phyloP scores from a whole-genome alignment of 1,139 yeast genomes.

The Kurtzmaniella quercitrusa region DNA sequence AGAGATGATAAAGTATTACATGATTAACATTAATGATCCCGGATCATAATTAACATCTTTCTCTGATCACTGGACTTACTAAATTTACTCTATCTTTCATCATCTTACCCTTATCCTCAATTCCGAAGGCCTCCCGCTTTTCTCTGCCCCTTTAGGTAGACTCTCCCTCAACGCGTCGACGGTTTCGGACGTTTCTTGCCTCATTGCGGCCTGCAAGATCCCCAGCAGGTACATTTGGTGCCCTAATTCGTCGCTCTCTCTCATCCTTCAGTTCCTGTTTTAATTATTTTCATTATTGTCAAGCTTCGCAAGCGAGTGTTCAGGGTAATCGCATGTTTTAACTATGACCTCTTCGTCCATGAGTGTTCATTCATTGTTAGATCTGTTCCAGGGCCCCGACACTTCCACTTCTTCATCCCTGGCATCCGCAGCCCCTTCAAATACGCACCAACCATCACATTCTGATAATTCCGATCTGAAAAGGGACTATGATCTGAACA shows the following conservation, averaged over 20 bases:
- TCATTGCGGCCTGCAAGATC: not conserved
- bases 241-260: not conserved
- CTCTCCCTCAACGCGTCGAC: not conserved
- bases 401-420: conserved; percentile 1
- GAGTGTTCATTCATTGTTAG: conserved; percentile 27
- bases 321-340: not conserved
- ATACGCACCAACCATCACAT: not conserved
- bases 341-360: conserved; percentile 17
- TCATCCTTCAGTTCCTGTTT: not conserved
- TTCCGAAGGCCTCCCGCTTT: too few relatives aligned
- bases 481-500: not conserved
- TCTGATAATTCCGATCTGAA: conserved; percentile 1
- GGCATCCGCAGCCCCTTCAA: not conserved
- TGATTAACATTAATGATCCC: too few relatives aligned
- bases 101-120: not conserved
- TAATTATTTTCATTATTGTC: not conserved
- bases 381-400: conserved; percentile 12
- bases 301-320: not conserved
- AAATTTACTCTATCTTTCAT: too few relatives aligned
- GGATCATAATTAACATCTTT: too few relatives aligned
- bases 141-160: too few relatives aligned
- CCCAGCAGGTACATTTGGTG: not conserved
- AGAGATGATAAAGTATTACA: too few relatives aligned
- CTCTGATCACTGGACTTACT: too few relatives aligned
- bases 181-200: not conserved